Conservation (phyloP, 2,329 filamentous ascomycete species). For the Drechslerella coelobrocha region DNA sequence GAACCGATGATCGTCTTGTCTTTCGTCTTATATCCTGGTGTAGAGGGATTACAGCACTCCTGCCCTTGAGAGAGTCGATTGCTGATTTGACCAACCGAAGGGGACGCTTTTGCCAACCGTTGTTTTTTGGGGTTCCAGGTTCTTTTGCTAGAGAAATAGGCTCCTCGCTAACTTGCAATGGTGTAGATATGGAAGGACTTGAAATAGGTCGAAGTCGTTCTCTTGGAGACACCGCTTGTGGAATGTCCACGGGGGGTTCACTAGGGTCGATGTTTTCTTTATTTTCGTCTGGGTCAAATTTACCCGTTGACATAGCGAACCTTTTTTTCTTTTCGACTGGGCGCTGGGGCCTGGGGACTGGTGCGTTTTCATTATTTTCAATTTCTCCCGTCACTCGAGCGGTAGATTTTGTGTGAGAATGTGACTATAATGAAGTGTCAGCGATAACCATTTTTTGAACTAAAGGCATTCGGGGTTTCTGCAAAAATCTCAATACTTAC, state of each 20-base stretch:
- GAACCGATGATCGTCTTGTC: conserved; percentile 25
- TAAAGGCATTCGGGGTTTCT: background rate
- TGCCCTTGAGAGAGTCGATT: conserved; percentile 16
- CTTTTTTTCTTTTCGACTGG: background rate
- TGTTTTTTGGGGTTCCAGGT: background rate
- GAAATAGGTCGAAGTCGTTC: background rate
- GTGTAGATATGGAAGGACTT: background rate
- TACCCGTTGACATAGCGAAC: background rate
- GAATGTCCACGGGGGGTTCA: background rate
- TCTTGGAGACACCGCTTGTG: background rate
- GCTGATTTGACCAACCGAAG: conserved; percentile 25
- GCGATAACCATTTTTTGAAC: background rate
- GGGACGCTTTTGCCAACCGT: conserved; percentile 14
- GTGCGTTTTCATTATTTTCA: background rate
- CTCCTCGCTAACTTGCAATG: background rate
- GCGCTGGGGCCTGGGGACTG: background rate
- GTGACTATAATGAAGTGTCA: background rate
- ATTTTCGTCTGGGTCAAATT: conserved; percentile 15
- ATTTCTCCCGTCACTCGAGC: background rate
- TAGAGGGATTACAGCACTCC: background rate
- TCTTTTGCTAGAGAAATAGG: background rate
- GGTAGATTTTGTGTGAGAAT: background rate
- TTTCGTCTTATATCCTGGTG: background rate
- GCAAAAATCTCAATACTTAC: conserved; percentile 1
- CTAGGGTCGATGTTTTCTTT: conserved; percentile 38